Conservation (phyloP, 768 basidiomycete species). For the Russula virescens region DNA sequence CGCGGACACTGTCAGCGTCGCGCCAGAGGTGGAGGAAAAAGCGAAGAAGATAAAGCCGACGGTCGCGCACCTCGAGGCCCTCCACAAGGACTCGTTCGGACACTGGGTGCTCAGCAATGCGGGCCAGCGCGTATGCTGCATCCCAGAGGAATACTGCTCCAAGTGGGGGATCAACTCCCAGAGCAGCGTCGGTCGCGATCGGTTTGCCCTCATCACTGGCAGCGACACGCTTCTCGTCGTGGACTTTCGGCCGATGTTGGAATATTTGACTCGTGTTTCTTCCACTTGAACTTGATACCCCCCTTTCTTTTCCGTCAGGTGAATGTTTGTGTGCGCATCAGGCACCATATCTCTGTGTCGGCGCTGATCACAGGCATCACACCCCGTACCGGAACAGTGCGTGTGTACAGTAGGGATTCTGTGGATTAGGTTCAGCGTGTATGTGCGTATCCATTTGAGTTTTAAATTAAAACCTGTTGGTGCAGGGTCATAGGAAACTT, state of each 20-base stretch:
- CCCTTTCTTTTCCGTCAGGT: too few relatives aligned
- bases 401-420: too few relatives aligned
- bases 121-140: slow-evolving; percentile 15
- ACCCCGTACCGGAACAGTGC: too few relatives aligned
- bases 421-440: too few relatives aligned
- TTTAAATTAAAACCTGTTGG: too few relatives aligned
- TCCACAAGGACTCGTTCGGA: background rate
- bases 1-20: background rate
- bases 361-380: background rate
- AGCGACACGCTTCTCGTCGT: slow-evolving; percentile 5
- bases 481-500: too few relatives aligned
- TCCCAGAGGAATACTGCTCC: slow-evolving; percentile 18
- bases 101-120: slow-evolving; percentile 17
- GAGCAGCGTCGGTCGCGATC: slow-evolving; percentile 4
- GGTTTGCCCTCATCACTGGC: slow-evolving; percentile 4
- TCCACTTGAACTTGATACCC: too few relatives aligned
- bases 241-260: slow-evolving; percentile 14
- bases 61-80: slow-evolving; percentile 12
- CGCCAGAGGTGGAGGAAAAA: background rate
- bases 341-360: too few relatives aligned
- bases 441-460: too few relatives aligned
- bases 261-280: background rate
- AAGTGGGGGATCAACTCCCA: slow-evolving; percentile 5
- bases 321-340: background rate
- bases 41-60: background rate